Base-by-base conservation (phyloP, 169 alveolate species). In the Eimeria acervulina region DNA sequence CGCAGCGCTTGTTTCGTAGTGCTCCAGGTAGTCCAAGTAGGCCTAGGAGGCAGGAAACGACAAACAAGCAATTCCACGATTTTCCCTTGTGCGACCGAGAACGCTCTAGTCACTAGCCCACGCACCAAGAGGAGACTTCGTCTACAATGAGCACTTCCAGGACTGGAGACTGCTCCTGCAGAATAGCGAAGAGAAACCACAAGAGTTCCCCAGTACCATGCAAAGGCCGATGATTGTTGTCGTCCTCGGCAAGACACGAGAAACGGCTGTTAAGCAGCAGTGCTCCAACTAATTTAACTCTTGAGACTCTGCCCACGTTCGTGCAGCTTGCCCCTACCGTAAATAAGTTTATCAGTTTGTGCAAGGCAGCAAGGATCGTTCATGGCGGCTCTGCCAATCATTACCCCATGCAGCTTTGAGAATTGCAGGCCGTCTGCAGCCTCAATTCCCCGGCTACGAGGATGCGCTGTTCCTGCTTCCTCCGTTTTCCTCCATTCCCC, bases 341-440 rank as follows among this genome's bases (percentile, higher is more conserved):
- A 96, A 81, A 95, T 76, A 4, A 47, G 84, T 72, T 74, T 76
- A 81, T 96, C 97, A 21, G 90, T 96, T 38, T 84, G 95, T 10
- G 96, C 96, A 21, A 93, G 95, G 74, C 95, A 51, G 92, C 97
- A 95, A 3, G 97, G 97, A 51, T 96, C 95, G 59, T 89, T 89
- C 93, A 76, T 66, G 2, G 97, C 97, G 0, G 97, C 98, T 15
- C 97, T 96, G 55, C 98, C 98, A 44, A 97, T 96, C 98, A 97
- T 97, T 31, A 97, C 98, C 10, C 97, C 97, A 51, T 72, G 81
- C 33, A 95, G 84, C 55, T 78, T 87, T 31, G 26, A 8, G 47
- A 31, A 33, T 12, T 38, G 74, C 44, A 66, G 40, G 42, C 72
- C 68, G 17, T 94, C 55, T 26, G 47, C 40, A 2, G 59, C 38